These are phyloP conservation scores for Metschnikowia arizonensis DNA, from an alignment of 805 yeast genomes.

Conservation along the genomic window DNA sequence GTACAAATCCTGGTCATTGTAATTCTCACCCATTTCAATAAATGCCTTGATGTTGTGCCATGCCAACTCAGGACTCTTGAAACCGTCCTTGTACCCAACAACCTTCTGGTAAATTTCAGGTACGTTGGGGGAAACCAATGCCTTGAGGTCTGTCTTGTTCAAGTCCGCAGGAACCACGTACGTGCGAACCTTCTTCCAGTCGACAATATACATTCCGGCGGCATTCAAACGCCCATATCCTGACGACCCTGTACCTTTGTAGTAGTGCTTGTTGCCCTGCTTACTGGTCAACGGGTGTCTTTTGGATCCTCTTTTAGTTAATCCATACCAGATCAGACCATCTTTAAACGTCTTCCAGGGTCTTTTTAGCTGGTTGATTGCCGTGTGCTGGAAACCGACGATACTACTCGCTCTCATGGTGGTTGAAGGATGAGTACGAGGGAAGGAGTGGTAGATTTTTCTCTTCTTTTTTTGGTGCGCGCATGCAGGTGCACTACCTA, in stretches of 20 bases:
- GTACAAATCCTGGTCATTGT: constrained; percentile 35
- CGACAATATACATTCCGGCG: constrained; percentile 68
- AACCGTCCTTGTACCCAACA: constrained; percentile 66
- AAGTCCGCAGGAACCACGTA: constrained; percentile 70
- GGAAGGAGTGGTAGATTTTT: constrained; percentile 2
- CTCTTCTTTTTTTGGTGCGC: constrained; percentile 2
- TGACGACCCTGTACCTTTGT: constrained; percentile 94
- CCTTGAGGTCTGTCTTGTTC: constrained; percentile 47
- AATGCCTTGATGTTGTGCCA: constrained; percentile 70
- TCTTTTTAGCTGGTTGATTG: constrained; percentile 52
- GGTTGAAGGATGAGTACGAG: neutral
- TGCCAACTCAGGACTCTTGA: constrained; percentile 69
- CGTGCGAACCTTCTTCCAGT: constrained; percentile 85
- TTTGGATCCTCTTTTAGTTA: constrained; percentile 72
- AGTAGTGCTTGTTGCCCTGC: constrained; percentile 89
- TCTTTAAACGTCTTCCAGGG: constrained; percentile 89
- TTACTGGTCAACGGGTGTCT: constrained; percentile 84
- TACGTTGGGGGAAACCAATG: constrained; percentile 71
- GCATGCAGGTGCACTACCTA: no score
- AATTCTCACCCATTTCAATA: constrained; percentile 65
- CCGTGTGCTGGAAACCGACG: constrained; percentile 23
- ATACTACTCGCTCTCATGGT: constrained; percentile 19
- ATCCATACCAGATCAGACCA: constrained; percentile 81
- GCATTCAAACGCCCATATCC: constrained; percentile 82
- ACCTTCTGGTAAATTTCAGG: constrained; percentile 67